Conservation (phyloP, 306 rosid species). For the Vigna mungo region DNA sequence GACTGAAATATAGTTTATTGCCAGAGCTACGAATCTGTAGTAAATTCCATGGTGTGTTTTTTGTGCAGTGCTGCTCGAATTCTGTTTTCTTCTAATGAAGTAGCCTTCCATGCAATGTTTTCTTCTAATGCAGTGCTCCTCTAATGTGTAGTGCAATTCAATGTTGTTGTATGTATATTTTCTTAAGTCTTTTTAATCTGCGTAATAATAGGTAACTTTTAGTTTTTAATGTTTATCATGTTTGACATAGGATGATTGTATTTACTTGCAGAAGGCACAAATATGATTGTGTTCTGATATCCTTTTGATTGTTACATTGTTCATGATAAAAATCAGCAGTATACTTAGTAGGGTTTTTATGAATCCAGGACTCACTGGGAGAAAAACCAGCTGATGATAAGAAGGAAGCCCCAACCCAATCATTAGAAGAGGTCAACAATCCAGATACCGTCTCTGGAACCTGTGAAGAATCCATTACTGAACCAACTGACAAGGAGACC, state of each 20-base stretch:
- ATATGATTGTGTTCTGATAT: not conserved
- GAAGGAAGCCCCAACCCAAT: constrained; percentile 35
- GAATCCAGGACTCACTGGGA: constrained; percentile 55
- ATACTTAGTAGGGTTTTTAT: not conserved
- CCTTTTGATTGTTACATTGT: too few relatives aligned
- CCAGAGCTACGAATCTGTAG: not conserved
- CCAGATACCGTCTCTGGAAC: constrained; percentile 45
- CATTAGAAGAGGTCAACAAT: constrained; percentile 32
- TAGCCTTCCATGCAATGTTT: too few relatives aligned
- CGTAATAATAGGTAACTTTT: not conserved
- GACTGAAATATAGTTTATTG: too few relatives aligned
- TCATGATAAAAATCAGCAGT: too few relatives aligned
- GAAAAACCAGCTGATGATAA: constrained; percentile 43
- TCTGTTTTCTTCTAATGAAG: constrained; percentile 17
- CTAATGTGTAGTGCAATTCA: too few relatives aligned
- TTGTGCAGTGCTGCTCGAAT: not conserved
- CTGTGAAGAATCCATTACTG: constrained; percentile 49
- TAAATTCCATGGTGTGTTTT: not conserved
- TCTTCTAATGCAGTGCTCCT: too few relatives aligned
- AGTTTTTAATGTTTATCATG: constrained; percentile 5
- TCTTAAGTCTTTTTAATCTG: not conserved
- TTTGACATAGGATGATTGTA: not conserved
- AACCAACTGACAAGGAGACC: constrained; percentile 55
- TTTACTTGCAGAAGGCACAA: not conserved
- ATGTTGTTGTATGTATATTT: not conserved